Percentiles rank a stretch among this genome's conserved stretches.
Conservation (phyloP, 2,329 filamentous ascomycete genomes). For the Trichothecium roseum region DNA sequence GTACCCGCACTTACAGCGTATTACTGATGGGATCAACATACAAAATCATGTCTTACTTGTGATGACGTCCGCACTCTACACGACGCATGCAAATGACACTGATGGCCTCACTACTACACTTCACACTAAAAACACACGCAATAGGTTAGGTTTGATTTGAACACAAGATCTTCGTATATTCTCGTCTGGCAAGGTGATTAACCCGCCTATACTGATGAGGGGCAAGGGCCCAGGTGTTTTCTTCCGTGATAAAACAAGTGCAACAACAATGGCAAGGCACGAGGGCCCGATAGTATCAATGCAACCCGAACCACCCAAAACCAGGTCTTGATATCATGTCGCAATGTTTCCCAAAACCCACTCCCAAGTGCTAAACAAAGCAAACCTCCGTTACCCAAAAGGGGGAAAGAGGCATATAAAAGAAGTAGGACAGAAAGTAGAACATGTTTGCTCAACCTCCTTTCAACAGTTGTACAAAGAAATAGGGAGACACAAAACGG, state of each 20-base stretch:
- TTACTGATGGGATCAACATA: too few relatives aligned
- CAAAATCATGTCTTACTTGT: too few relatives aligned
- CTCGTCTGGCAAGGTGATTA: conserved; percentile 5
- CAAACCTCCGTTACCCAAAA: conserved; percentile 1
- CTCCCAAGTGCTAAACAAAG: conserved; percentile 14
- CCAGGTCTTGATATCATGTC: conserved; percentile 21
- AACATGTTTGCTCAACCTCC: conserved; percentile 1
- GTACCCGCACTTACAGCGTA: too few relatives aligned
- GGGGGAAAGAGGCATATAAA: conserved; percentile 3
- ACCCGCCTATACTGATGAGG: not conserved
- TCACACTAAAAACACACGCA: too few relatives aligned
- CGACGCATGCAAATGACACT: too few relatives aligned
- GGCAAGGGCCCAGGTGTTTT: not conserved
- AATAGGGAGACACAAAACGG: not conserved
- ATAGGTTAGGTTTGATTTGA: not conserved
- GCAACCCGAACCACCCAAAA: conserved; percentile 11
- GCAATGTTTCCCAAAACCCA: conserved; percentile 13
- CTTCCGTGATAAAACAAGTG: conserved; percentile 5
- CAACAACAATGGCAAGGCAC: conserved; percentile 22
- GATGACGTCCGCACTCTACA: too few relatives aligned
- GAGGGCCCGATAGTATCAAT: conserved; percentile 19
- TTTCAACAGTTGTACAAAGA: conserved; percentile 4
- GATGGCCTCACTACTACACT: too few relatives aligned
- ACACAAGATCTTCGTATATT: conserved; percentile 4
- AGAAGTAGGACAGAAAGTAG: conserved; percentile 1